phyloP scores from a whole-genome alignment of 306 rosid species.

The Datisca glomerata region DNA sequence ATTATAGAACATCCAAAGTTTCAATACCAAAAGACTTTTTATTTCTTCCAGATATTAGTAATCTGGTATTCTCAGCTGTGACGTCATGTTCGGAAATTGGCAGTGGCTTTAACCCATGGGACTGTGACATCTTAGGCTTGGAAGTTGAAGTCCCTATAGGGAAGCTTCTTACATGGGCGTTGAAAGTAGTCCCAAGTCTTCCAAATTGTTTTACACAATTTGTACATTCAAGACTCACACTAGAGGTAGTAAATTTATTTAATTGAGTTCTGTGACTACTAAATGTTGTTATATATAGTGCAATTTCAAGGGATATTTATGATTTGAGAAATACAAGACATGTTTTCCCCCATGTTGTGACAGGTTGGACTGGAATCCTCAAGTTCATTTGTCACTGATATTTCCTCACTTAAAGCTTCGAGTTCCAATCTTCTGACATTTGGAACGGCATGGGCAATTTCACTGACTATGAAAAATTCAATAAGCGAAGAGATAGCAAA shows the following conservation, averaged over 20 bases:
- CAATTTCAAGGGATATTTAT: too few relatives aligned
- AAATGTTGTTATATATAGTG: slow-evolving; percentile 1
- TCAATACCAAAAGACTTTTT: slow-evolving; percentile 16
- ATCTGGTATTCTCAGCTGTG: slow-evolving; percentile 45
- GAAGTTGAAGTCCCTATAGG: slow-evolving; percentile 55
- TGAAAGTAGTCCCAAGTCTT: slow-evolving; percentile 53
- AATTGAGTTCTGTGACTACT: slow-evolving; percentile 4
- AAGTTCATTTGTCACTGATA: slow-evolving; percentile 30
- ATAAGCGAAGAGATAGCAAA: slow-evolving; percentile 55
- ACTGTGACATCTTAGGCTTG: slow-evolving; percentile 37
- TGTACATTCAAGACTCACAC: slow-evolving; percentile 42
- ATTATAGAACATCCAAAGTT: slow-evolving; percentile 24
- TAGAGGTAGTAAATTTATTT: slow-evolving; percentile 32
- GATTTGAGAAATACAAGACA: not conserved
- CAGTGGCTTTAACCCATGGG: slow-evolving; percentile 39
- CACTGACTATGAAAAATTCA: slow-evolving; percentile 49
- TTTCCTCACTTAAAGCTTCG: slow-evolving; percentile 21
- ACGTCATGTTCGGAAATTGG: slow-evolving; percentile 35
- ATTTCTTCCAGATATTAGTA: slow-evolving; percentile 50
- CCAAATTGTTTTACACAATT: slow-evolving; percentile 50
- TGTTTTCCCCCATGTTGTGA: slow-evolving; percentile 1
- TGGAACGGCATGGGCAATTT: slow-evolving; percentile 86
- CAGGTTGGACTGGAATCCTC: slow-evolving; percentile 47
- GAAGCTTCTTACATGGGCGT: slow-evolving; percentile 62
- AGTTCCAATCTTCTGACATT: slow-evolving; percentile 33